Evolutionary conservation across 306 rosid genomes (phyloP), one percentile per base, ranked within the genome.

Genomic region (Cyamopsis tetragonoloba): DNA sequence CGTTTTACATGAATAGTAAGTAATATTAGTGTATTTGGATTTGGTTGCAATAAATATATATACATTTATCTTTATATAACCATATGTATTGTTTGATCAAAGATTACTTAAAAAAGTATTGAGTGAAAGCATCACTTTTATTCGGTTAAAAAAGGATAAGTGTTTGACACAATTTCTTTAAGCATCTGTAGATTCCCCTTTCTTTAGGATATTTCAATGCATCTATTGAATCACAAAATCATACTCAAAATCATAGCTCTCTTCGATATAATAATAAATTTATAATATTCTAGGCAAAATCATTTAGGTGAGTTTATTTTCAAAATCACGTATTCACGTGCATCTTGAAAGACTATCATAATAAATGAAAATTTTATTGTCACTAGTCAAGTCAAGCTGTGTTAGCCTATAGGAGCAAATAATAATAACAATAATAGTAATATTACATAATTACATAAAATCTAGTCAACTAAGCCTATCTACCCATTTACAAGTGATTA

Each of bases 401-500:
- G 59, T 34, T 59, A 32, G 47, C n/a, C 38, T 13, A 31, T 32
- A 24, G 46, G 46, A 38, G 46, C 9, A 24, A 57, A 34, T 49
- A 3, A 3, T 27, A n/a, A n/a, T n/a, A n/a, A n/a, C n/a, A n/a
- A n/a, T n/a, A n/a, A n/a, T n/a, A n/a, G n/a, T n/a, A n/a, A n/a
- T n/a, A n/a, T n/a, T n/a, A n/a, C n/a, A n/a, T n/a, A n/a, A 47
- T 17, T 35, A 37, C 38, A 48, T 3, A 32, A 28, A 75, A 48
- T 27, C 22, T 59, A 68, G 34, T 68, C 73, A 73, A 54, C 55
- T 39, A 44, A 58, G 18, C 9, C 57, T 10, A 57, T 31, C 32
- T 68, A 68, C 57, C 57, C 39, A 68, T 73, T 61, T 79, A 69
- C 76, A 66, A 46, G 56, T 62, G 39, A 14, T 57, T 22, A 53